Evolutionary conservation across 495 filamentous ascomycete genomes (phyloP), one percentile per base, ranked within the genome.

Genomic region (Hypoxylon fuscum): DNA sequence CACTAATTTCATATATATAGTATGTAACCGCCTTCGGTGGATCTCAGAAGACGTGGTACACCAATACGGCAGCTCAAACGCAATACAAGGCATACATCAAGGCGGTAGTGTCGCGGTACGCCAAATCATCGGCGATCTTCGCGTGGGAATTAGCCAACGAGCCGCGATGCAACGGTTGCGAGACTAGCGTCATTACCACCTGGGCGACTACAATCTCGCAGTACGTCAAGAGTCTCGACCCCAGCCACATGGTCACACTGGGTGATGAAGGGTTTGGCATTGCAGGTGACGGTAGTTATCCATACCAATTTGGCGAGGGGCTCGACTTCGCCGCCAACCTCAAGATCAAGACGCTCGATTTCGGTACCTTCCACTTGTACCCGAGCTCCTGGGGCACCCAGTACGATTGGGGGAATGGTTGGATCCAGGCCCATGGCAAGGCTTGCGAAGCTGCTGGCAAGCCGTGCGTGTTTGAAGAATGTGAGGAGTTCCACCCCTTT

Each of bases 401-500:
- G 22, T 55, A 66, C 22, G 71, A 68, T 34, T 79, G 75, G 77
- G 82, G 81, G 5, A 79, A 79, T 34, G 74, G 76, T 43, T 90
- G 88, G 87, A 79, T 90, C 55, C 72, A 71, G 3, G 79, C 87
- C 45, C 88, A 91, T 55, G 85, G 81, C 1, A 77, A 72, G 0
- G 77, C 82, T 1, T 86, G 84, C 51, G 72, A 73, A 29, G 79
- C 78, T 8, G 80, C 78, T 7, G 81, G 80, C 17, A 90, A 90
- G 72, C 87, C 88, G 0, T 88, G 88, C 37, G 76, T 90, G 17
- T 79, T 87, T 45, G 88, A 91, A 61, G 88, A 90, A 68, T 90
- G 90, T 60, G 86, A 87, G 57, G 77, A 66, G 62, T 41, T 17
- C 29, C 8, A 4, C 17, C 22, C n/a, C 25, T 35, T 5, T 15